Percentiles rank a stretch among this genome's conserved stretches.
Conservation (phyloP, 306 rosid species). For the Abrus pulchellus region DNA sequence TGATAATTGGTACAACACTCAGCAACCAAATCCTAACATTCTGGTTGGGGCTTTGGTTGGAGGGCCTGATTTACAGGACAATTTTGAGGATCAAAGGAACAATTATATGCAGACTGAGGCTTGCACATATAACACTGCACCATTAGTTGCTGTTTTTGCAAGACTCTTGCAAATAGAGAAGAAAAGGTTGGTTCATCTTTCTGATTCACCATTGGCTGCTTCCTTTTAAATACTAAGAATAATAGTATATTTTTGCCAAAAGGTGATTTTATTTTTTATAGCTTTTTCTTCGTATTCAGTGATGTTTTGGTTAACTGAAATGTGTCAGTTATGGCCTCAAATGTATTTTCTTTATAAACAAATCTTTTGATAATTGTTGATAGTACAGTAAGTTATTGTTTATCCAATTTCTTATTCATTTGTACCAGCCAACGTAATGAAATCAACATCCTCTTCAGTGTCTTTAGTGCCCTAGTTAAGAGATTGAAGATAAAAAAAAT, state of each 20-base stretch:
- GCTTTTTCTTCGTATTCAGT: neutral
- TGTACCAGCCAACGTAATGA: neutral
- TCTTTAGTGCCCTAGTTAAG: neutral
- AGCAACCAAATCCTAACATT: slow-evolving; percentile 69
- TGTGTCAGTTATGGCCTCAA: slow-evolving; percentile 7
- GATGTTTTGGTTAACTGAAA: slow-evolving; percentile 43
- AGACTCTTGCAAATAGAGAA: slow-evolving; percentile 58
- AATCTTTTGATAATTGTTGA: slow-evolving; percentile 8
- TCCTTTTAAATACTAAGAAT: slow-evolving; percentile 46
- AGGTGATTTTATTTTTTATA: slow-evolving; percentile 4
- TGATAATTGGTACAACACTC: slow-evolving; percentile 73
- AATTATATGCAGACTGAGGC: slow-evolving; percentile 93
- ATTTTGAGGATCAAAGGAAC: slow-evolving; percentile 68
- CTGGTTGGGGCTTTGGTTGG: slow-evolving; percentile 89
- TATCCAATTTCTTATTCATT: neutral
- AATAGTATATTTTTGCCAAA: slow-evolving; percentile 12
- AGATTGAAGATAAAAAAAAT: too few relatives aligned
- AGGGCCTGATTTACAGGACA: slow-evolving; percentile 75
- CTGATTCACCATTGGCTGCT: slow-evolving; percentile 54
- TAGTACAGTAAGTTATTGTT: neutral
- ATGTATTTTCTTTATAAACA: slow-evolving; percentile 43
- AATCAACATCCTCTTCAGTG: neutral
- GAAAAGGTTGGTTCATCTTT: slow-evolving; percentile 47
- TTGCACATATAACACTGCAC: slow-evolving; percentile 91
- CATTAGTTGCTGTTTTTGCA: slow-evolving; percentile 83